A percentile compares a stretch with the other conserved stretches of the same genome.
phyloP scores from a whole-genome alignment of 257 asterid genomes.

The Forsythia viridissima region DNA sequence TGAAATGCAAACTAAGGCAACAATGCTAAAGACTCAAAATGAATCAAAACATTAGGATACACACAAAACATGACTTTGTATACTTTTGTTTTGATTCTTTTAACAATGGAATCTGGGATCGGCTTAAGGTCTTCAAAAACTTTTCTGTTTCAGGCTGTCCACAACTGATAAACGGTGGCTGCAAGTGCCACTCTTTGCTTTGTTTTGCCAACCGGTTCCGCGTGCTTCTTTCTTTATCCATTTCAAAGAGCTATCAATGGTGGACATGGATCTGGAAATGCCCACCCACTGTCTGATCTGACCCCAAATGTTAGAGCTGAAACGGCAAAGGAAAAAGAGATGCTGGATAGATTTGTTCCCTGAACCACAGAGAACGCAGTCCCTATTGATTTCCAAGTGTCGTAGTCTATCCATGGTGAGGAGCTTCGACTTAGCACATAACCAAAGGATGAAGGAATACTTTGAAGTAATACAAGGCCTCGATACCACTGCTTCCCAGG shows the following conservation, averaged over 20 bases:
- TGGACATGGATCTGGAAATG: background rate
- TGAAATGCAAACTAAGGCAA: no score
- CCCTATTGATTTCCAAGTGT: no score
- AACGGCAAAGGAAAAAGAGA: background rate
- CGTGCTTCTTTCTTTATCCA: background rate
- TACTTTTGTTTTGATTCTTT: no score
- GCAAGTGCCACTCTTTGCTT: no score
- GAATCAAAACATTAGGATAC: no score
- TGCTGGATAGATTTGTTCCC: background rate
- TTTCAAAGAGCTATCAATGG: background rate
- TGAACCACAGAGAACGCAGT: background rate
- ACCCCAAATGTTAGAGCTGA: background rate
- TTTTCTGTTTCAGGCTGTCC: no score
- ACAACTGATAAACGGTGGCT: no score
- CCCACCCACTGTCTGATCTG: background rate
- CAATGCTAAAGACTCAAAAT: no score
- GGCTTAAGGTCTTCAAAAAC: no score
- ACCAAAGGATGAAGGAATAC: background rate
- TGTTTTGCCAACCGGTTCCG: background rate
- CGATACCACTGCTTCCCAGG: background rate
- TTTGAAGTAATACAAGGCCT: background rate
- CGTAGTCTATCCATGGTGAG: no score
- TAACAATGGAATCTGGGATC: no score
- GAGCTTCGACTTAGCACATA: background rate
- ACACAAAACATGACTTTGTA: no score